Conservation (phyloP, 2,329 filamentous ascomycete genomes). For the Fusarium continuum region DNA sequence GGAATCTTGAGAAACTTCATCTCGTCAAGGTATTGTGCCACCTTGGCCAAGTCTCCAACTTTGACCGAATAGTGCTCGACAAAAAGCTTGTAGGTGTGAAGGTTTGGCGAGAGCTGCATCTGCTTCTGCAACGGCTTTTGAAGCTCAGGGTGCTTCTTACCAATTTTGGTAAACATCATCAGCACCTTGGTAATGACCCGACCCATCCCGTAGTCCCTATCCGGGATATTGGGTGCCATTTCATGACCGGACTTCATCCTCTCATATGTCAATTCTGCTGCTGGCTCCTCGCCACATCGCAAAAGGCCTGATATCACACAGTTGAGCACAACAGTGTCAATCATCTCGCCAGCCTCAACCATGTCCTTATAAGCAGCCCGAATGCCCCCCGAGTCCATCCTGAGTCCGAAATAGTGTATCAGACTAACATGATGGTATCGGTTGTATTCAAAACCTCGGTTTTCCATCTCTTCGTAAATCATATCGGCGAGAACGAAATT, state of each 20-base stretch:
- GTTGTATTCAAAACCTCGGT: constrained; percentile 72
- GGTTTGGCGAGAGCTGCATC: constrained; percentile 75
- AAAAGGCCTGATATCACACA: constrained; percentile 84
- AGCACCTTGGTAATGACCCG: constrained; percentile 63
- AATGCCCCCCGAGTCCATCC: constrained; percentile 76
- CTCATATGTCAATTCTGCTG: constrained; percentile 82
- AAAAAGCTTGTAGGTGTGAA: constrained; percentile 81
- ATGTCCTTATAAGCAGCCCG: constrained; percentile 82
- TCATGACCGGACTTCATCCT: constrained; percentile 78
- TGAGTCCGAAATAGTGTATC: constrained; percentile 85
- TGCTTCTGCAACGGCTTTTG: constrained; percentile 64
- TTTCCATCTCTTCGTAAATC: constrained; percentile 82
- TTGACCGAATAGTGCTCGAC: constrained; percentile 76
- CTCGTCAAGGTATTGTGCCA: constrained; percentile 78
- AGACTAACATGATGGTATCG: constrained; percentile 83
- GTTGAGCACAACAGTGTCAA: constrained; percentile 89
- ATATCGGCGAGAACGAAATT: constrained; percentile 87
- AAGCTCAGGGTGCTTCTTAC: constrained; percentile 65
- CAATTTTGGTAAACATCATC: constrained; percentile 66
- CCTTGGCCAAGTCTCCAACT: constrained; percentile 75
- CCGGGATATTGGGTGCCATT: constrained; percentile 51
- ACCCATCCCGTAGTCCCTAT: constrained; percentile 57
- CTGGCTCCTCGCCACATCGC: constrained; percentile 75
- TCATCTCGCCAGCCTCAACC: constrained; percentile 84
- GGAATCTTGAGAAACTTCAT: constrained; percentile 77